Conservation (phyloP, 371 early-diverging fungal genomes). For the Dichotomocladium elegans region DNA sequence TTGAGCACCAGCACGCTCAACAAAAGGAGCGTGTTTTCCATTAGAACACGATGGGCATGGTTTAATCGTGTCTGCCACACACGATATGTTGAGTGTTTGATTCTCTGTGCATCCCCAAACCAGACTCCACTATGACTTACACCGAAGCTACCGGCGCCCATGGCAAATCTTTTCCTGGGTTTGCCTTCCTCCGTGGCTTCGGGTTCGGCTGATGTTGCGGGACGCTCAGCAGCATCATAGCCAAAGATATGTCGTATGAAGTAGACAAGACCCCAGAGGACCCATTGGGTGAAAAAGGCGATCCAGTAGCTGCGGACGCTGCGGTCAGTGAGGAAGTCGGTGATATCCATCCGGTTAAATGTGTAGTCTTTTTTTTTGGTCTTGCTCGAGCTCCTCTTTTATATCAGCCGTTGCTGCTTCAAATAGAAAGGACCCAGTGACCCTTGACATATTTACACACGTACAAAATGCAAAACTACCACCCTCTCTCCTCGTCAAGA, state of each 20-base stretch:
- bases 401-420: no score
- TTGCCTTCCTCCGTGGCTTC: constrained; percentile 9
- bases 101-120: no score
- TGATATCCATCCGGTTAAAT: not conserved
- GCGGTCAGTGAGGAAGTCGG: constrained; percentile 17
- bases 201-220: constrained; percentile 18
- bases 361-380: no score
- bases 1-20: constrained; percentile 34
- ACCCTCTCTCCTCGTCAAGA: no score
- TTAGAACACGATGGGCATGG: constrained; percentile 27
- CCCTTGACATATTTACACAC: no score
- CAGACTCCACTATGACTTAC: no score
- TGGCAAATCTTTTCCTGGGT: no score
- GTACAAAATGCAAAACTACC: no score
- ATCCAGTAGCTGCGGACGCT: constrained; percentile 30
- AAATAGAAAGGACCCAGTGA: no score
- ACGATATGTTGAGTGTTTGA: no score
- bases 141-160: no score
- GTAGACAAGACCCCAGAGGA: constrained; percentile 31
- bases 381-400: no score
- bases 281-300: constrained; percentile 33
- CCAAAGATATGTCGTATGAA: constrained; percentile 19
- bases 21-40: constrained; percentile 36
- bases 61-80: constrained; percentile 5
- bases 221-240: constrained; percentile 5